Evolutionary conservation across 208 protist genomes (phyloP).

Genomic region (Crithidia sp.): DNA sequence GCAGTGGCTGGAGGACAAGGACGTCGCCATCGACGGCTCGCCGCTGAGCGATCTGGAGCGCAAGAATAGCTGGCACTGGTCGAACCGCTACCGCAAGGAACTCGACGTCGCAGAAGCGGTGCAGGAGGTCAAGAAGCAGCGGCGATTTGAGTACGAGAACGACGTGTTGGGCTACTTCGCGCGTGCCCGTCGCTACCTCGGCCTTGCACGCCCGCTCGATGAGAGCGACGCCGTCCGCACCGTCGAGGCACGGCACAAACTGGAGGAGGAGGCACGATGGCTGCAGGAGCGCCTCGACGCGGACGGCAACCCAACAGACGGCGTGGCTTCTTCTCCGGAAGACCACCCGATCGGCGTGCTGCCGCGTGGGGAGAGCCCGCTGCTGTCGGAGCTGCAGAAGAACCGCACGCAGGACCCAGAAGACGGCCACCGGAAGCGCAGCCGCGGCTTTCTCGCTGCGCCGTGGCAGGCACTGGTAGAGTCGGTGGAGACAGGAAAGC

Average conservation of each 20-base stretch:
- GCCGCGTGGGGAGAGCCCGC: slow-evolving; percentile 5
- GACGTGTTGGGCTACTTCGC: slow-evolving; percentile 60
- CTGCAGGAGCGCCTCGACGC: slow-evolving; percentile 2
- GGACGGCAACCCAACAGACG: not conserved
- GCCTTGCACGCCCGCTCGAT: slow-evolving; percentile 51
- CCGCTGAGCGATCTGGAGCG: slow-evolving; percentile 58
- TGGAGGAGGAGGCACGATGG: slow-evolving; percentile 40
- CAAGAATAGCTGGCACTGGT: slow-evolving; percentile 38
- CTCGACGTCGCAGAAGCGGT: slow-evolving; percentile 77
- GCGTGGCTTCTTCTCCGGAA: not conserved
- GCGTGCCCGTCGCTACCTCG: slow-evolving; percentile 49
- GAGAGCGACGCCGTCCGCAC: slow-evolving; percentile 45
- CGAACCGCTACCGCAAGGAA: slow-evolving; percentile 68
- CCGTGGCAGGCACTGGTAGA: slow-evolving; percentile 76
- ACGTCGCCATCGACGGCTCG: slow-evolving; percentile 76
- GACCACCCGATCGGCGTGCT: slow-evolving; percentile 8
- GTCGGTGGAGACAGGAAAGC: slow-evolving; percentile 65
- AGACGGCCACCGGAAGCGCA: not conserved
- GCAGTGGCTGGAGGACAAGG: slow-evolving; percentile 83
- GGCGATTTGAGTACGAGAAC: slow-evolving; percentile 56
- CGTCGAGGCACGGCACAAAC: slow-evolving; percentile 44
- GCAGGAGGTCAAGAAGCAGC: slow-evolving; percentile 59
- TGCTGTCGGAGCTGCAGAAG: slow-evolving; percentile 6
- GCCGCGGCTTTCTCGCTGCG: slow-evolving; percentile 12
- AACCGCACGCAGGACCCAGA: not conserved